phyloP scores from a whole-genome alignment of 345 rosid species.

The Ceriops decandra region DNA sequence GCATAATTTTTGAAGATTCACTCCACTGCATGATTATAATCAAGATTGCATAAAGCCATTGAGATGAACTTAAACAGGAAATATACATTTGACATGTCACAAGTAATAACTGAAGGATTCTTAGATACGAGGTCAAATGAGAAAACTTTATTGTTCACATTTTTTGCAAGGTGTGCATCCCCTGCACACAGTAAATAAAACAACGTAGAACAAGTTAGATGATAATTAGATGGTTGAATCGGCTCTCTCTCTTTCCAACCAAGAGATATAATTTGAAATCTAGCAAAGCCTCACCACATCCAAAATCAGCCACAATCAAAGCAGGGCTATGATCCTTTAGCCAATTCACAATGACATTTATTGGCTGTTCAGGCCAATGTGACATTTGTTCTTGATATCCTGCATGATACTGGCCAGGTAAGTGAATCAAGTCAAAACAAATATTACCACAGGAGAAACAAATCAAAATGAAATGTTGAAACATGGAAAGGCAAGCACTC shows the following conservation, averaged over 20 bases:
- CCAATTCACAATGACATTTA: constrained; percentile 70
- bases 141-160: constrained; percentile 80
- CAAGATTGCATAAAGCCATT: background rate
- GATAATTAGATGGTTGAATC: background rate
- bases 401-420: constrained; percentile 72
- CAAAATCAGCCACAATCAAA: constrained; percentile 91
- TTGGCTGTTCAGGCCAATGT: constrained; percentile 92
- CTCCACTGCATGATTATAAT: background rate
- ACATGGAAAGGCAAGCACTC: too few relatives aligned
- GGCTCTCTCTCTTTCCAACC: constrained; percentile 1
- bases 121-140: constrained; percentile 89
- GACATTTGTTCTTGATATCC: constrained; percentile 96
- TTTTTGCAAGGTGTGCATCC: constrained; percentile 79
- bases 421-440: constrained; percentile 20
- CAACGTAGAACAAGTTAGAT: background rate
- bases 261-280: constrained; percentile 5
- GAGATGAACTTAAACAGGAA: background rate
- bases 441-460: background rate
- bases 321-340: constrained; percentile 56
- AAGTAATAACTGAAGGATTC: constrained; percentile 74
- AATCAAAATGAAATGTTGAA: background rate
- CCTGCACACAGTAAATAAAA: constrained; percentile 38
- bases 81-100: constrained; percentile 88
- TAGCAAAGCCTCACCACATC: constrained; percentile 68
- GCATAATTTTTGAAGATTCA: background rate